These are phyloP conservation scores for Diddensiella caesifluorescens DNA, from an alignment of 805 yeast genomes.

Conservation along the genomic window DNA sequence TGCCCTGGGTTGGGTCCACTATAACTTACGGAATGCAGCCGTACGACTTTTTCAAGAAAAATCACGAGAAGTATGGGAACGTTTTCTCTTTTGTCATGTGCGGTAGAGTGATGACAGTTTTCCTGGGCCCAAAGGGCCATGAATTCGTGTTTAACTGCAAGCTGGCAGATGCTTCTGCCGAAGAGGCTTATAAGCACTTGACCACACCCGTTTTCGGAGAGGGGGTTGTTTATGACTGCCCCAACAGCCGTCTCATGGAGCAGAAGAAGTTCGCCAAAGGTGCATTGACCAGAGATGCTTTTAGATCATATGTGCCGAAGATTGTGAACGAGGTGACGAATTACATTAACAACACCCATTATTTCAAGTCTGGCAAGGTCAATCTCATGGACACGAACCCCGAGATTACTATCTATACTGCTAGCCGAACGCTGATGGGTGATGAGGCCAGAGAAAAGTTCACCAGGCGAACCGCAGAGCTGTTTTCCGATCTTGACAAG, in stretches of 20 bases:
- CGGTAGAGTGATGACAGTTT: constrained; percentile 92
- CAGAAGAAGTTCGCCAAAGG: constrained; percentile 95
- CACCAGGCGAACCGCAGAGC: constrained; percentile 74
- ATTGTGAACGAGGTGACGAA: constrained; percentile 70
- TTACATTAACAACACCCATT: constrained; percentile 52
- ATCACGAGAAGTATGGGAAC: constrained; percentile 84
- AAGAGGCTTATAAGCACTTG: constrained; percentile 89
- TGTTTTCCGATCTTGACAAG: constrained; percentile 88
- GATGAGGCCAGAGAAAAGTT: constrained; percentile 83
- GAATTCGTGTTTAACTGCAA: constrained; percentile 92
- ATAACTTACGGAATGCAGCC: constrained; percentile 88
- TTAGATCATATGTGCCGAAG: constrained; percentile 79
- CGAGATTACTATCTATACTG: constrained; percentile 93
- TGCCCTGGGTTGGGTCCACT: constrained; percentile 96
- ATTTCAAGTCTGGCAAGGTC: constrained; percentile 38
- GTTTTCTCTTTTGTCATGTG: constrained; percentile 83
- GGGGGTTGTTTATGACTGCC: constrained; percentile 96
- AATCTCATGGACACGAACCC: constrained; percentile 79
- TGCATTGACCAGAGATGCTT: constrained; percentile 80
- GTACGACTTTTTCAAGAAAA: constrained; percentile 75
- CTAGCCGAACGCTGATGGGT: constrained; percentile 86
- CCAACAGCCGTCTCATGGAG: constrained; percentile 91
- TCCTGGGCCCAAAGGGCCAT: constrained; percentile 95
- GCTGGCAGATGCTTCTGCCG: constrained; percentile 86
- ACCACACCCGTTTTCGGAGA: constrained; percentile 99